Base-by-base conservation (phyloP, 139 green algal genomes). In the Micromonas commoda region DNA sequence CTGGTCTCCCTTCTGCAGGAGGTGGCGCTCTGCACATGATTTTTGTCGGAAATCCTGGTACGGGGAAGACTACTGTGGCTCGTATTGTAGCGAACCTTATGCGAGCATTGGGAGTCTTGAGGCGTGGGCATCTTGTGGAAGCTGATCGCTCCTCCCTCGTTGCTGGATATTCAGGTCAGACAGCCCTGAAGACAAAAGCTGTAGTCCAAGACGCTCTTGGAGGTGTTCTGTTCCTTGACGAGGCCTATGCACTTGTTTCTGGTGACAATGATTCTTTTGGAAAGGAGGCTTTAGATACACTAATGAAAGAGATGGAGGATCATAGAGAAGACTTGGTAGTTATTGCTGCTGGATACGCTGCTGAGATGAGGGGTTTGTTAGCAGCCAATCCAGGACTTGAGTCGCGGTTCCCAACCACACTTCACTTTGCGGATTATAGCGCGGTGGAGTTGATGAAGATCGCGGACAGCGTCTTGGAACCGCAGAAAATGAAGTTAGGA, bases 231-330 rank as follows among this genome's bases (percentile, higher is more conserved):
- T 78, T 78, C 39, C 51, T 78, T 45, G 72, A 78, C 72, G 72
- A 78, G 29, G 72, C 34, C 28, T 64, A 78, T 34, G 37, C 38
- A 34, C 38, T 77, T n/a, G 37, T 75, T 28, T 38, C 60, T n/a
- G 72, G 72, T 21, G 72, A 78, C 23, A 51, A 29, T 29, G 72
- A 78, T 52, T 69, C 45, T 23, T 78, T 78, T 39, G 72, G 72
- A 6, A 51, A 31, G 54, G 72, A 78, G 72, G 72, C 72, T 4
- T 52, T 78, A 6, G 72, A 78, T 52, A 78, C 72, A 24, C 39
- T 78, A 5, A 69, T 78, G 54, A 78, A 78, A 51, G 23, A 38
- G n/a, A 78, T 78, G 38, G 72, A 78, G 72, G 72, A 78, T 51
- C 28, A 69, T 63, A 38, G 72, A 9, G 72, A 78, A 23, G 33